These are phyloP conservation scores for Teunomyces gatunensis DNA, from an alignment of 805 yeast genomes.

Conservation along the genomic window DNA sequence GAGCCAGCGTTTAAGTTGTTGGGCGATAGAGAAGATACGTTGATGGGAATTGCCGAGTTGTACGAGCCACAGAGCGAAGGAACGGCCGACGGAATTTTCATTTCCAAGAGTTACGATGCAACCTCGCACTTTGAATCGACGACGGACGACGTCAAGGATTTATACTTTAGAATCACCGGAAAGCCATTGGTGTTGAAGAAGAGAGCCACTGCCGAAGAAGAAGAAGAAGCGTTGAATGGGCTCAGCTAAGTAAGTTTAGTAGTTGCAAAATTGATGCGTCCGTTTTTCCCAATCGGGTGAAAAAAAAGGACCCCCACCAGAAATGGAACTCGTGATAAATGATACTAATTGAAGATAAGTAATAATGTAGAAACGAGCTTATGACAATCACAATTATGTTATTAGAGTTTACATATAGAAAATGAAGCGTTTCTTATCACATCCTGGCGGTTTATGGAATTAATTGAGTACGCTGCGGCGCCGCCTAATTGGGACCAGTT, in stretches of 20 bases:
- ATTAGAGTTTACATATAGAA: no score
- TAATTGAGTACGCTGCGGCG: no score
- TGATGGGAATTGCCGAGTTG: constrained; percentile 91
- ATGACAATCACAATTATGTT: no score
- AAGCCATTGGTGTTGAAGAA: constrained; percentile 84
- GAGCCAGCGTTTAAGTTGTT: constrained; percentile 91
- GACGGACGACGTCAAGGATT: constrained; percentile 94
- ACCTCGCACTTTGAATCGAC: constrained; percentile 93
- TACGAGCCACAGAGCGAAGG: constrained; percentile 89
- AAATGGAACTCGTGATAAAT: no score
- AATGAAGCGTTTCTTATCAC: no score
- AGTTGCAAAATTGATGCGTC: no score
- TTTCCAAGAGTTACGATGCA: constrained; percentile 90
- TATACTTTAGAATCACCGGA: constrained; percentile 88
- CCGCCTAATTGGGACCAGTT: no score
- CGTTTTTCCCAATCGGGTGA: no score
- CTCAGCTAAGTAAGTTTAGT: constrained; percentile 8
- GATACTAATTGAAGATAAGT: no score
- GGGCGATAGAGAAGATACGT: constrained; percentile 75
- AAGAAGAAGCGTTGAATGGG: constrained; percentile 35
- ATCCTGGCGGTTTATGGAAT: no score
- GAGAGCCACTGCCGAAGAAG: constrained; percentile 67
- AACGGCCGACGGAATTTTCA: constrained; percentile 67
- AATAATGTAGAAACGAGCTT: no score
- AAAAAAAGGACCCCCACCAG: no score